A percentile compares a stretch with the other conserved stretches of the same genome.
phyloP scores from a whole-genome alignment of 1,284 basidiomycete species.

The Puccinia triticina region DNA sequence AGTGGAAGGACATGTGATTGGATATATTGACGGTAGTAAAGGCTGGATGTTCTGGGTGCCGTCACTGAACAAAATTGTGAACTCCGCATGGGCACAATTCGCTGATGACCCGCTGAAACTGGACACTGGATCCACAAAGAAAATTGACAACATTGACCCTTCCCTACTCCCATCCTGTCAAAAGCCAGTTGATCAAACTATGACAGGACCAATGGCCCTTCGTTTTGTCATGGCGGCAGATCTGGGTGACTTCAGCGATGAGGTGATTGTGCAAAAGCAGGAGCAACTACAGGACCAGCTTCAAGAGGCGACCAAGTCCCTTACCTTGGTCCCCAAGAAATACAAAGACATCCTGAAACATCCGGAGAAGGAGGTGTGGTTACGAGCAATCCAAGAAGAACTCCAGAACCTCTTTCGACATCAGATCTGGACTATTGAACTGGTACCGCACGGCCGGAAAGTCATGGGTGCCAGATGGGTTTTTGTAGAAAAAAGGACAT shows the following conservation, averaged over 20 bases:
- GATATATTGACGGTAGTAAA: not conserved
- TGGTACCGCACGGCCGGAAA: not conserved
- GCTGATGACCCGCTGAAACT: slow-evolving; percentile 2
- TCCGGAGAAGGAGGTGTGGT: not conserved
- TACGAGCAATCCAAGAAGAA: slow-evolving; percentile 8
- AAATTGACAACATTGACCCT: not conserved
- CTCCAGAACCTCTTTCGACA: not conserved
- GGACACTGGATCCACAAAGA: not conserved
- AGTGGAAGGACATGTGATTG: not conserved
- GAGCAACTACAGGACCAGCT: not conserved
- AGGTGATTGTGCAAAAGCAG: not conserved
- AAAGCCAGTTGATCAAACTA: too few relatives aligned
- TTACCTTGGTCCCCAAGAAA: not conserved
- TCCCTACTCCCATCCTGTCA: not conserved
- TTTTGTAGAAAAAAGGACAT: not conserved
- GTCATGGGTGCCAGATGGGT: slow-evolving; percentile 1
- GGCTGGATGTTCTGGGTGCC: not conserved
- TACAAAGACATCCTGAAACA: slow-evolving; percentile 21
- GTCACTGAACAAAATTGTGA: not conserved
- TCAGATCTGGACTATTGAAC: not conserved
- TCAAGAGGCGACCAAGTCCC: not conserved
- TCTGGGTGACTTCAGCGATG: slow-evolving; percentile 4
- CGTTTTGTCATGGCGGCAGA: not conserved
- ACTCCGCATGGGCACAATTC: slow-evolving; percentile 12
- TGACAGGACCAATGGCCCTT: not conserved